Base-by-base conservation (phyloP, 2,329 filamentous ascomycete genomes). In the Colletotrichum noveboracense region DNA sequence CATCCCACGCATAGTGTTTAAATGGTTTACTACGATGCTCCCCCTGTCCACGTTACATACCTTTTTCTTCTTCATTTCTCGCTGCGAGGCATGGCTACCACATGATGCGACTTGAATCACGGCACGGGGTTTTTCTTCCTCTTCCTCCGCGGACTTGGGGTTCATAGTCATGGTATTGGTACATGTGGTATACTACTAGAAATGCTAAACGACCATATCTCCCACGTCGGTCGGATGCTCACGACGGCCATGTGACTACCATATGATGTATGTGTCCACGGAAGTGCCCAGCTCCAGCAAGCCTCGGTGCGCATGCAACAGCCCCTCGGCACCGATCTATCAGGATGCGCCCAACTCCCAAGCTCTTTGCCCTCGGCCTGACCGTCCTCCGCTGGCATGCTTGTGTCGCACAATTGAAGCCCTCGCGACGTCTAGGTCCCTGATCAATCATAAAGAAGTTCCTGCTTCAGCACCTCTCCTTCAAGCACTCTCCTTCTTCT, bases 401-500 rank as follows among this genome's bases (percentile, higher is more conserved):
- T 52, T 6, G 43, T 21, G 43, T 52, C n/a, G 43, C 43, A 13
- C 12, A 3, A 4, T 5, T 52, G n/a, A 52, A 52, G 43, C n/a
- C 43, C 43, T 21, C 43, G 43, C n/a, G 43, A 52, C n/a, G n/a
- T 52, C 43, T 21, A 7, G 43, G 43, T 52, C 2, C 43, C n/a
- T 24, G 10, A 52, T 21, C 43, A 52, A 52, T 52, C n/a, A 21
- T 13, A 21, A 52, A 21, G n/a, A 52, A 52, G 43, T 52, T 21
- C n/a, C 43, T 52, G n/a, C n/a, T 52, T n/a, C n/a, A 10, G 9
- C 61, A 7, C 21, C 13, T 64, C 61, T 24, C 7, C n/a, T 52
- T 62, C 48, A 77, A 14, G 74, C 70, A 58, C 66, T 77, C 32
- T 86, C 87, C 71, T 83, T 83, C 82, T 84, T 85, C 58, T 82